These are phyloP conservation scores for Dendrothele bispora DNA, from an alignment of 768 basidiomycete species.

Conservation along the genomic window DNA sequence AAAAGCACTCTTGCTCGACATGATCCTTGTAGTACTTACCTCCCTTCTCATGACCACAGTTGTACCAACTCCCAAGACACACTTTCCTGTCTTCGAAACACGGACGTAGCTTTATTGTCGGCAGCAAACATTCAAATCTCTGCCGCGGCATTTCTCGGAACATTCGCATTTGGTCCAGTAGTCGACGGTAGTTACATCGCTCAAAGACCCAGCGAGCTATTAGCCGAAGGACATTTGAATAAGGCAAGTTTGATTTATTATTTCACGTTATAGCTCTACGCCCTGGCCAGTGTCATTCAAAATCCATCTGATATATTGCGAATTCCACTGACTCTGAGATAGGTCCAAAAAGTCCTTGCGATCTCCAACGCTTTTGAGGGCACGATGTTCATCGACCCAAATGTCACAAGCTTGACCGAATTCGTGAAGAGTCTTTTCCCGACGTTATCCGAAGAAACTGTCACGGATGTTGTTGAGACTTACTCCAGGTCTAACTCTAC, in stretches of 20 bases:
- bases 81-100: slow-evolving; percentile 39
- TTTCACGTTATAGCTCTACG: background rate
- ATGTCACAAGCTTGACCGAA: slow-evolving; percentile 27
- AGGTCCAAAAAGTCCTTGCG: slow-evolving; percentile 27
- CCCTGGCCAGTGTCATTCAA: no score
- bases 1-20: background rate
- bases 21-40: background rate
- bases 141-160: slow-evolving; percentile 34
- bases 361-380: slow-evolving; percentile 42
- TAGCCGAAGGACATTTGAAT: slow-evolving; percentile 38
- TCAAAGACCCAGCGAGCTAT: slow-evolving; percentile 38
- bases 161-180: slow-evolving; percentile 41
- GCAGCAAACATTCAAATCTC: slow-evolving; percentile 31
- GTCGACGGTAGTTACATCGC: slow-evolving; percentile 48
- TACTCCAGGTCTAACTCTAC: no score
- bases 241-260: slow-evolving; percentile 29
- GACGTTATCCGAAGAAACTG: slow-evolving; percentile 24
- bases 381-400: slow-evolving; percentile 33
- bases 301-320: no score
- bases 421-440: slow-evolving; percentile 41
- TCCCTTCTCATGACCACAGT: slow-evolving; percentile 17
- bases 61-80: slow-evolving; percentile 33
- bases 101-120: slow-evolving; percentile 30
- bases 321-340: no score
- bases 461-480: slow-evolving; percentile 18